A percentile compares a stretch with the other conserved stretches of the same genome.
phyloP scores from a whole-genome alignment of 768 basidiomycete genomes.

The Lyophyllum atratum region DNA sequence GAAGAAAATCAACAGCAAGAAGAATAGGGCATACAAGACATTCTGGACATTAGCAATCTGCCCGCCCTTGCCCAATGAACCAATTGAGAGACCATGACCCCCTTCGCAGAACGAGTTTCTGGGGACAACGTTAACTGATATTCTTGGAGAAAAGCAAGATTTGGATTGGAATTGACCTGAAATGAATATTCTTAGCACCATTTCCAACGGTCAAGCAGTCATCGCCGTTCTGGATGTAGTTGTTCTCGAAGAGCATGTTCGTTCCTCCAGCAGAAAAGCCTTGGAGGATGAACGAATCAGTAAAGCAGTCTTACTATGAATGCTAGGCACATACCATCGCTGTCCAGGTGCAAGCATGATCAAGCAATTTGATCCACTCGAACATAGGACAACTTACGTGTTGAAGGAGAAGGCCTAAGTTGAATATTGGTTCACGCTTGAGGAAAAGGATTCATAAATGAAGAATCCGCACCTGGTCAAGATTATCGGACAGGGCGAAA shows the following conservation, averaged over 20 bases:
- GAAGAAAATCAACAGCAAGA: background rate
- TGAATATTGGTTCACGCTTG: background rate
- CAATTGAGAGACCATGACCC: slow-evolving; percentile 62
- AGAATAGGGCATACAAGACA: slow-evolving; percentile 41
- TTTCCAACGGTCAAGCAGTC: slow-evolving; percentile 62
- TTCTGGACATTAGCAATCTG: slow-evolving; percentile 57
- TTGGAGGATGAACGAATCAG: slow-evolving; percentile 3
- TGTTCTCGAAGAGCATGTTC: slow-evolving; percentile 60
- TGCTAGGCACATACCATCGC: slow-evolving; percentile 35
- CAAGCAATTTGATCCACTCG: background rate
- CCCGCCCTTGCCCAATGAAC: slow-evolving; percentile 47
- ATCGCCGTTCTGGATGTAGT: slow-evolving; percentile 59
- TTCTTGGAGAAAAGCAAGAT: background rate
- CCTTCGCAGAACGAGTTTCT: slow-evolving; percentile 58
- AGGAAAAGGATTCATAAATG: background rate
- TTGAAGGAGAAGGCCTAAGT: slow-evolving; percentile 59
- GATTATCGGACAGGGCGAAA: slow-evolving; percentile 48
- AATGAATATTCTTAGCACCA: slow-evolving; percentile 57
- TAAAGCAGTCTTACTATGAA: background rate
- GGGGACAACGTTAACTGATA: background rate
- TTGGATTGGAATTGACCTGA: slow-evolving; percentile 29
- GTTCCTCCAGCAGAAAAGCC: slow-evolving; percentile 59
- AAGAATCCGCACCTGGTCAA: slow-evolving; percentile 21
- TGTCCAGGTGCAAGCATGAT: slow-evolving; percentile 6
- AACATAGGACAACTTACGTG: too few species aligned